phyloP scores from a whole-genome alignment of 345 rosid genomes.

The Eucalyptus sideroxylon region DNA sequence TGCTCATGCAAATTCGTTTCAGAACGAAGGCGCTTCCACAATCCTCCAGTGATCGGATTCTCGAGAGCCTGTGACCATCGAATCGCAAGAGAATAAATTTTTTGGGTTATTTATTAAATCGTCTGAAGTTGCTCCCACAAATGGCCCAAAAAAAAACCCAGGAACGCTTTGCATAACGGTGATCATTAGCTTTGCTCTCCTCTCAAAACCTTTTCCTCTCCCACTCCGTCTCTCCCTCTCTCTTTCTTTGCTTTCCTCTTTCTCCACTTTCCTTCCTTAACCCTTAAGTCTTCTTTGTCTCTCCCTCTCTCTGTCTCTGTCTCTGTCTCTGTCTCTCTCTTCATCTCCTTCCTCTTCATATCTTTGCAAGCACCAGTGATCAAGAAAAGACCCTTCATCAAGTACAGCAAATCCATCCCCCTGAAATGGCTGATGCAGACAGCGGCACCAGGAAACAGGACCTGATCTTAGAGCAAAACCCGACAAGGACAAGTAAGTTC shows the following conservation, averaged over 20 bases:
- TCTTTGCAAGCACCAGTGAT: conserved; percentile 23
- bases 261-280: conserved; percentile 3
- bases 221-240: neutral
- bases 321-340: neutral
- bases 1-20: neutral
- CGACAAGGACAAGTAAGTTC: conserved; percentile 30
- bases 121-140: neutral
- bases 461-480: conserved; percentile 8
- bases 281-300: neutral
- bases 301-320: neutral
- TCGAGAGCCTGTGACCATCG: neutral
- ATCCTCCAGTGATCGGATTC: neutral
- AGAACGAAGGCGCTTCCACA: neutral
- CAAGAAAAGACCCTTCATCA: neutral
- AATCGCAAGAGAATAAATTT: neutral
- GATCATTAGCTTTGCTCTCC: neutral
- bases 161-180: neutral
- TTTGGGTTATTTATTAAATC: neutral
- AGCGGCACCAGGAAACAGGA: neutral
- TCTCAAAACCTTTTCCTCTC: neutral
- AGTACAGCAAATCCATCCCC: neutral
- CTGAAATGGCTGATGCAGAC: conserved; percentile 59
- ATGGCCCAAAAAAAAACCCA: neutral
- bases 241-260: neutral
- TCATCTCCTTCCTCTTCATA: neutral